Evolutionary conservation across 148 eudicot genomes (phyloP), one percentile per base, ranked within the genome.

Genomic region (Linanthus parryae): DNA sequence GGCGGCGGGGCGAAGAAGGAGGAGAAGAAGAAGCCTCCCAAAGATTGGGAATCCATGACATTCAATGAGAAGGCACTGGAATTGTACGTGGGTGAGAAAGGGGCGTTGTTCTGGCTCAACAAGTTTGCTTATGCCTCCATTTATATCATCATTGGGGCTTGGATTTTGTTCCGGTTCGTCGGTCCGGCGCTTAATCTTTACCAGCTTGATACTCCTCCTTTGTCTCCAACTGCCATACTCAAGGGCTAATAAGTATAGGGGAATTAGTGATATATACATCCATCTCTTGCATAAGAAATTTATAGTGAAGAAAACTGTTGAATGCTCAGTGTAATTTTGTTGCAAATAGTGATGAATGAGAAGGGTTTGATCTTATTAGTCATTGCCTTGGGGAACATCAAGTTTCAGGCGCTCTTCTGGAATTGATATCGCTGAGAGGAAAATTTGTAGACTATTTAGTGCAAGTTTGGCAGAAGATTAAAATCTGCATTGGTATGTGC

Each of bases 121-220:
- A 88, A 88, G 49, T 88, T 83, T 76, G 92, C 96, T 7, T 88
- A 88, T 59, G 96, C 96, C 13, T 83, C 92, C 0, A 88, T 88
- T 24, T 88, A 44, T 30, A 76, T 88, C 0, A 62, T 83, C 0
- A 83, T 88, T 46, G 96, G 88, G 36, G 96, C 67, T 50, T 88
- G 96, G 96, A 78, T 88, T 21, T 17, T 81, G 66, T 88, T 88
- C 58, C 70, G 96, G 46, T 88, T 88, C 52, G 92, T 88, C 1
- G 96, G 96, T 2, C 96, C 96, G 13, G 67, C 96, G 0, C 68
- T 88, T 0, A 78, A 88, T 48, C 71, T 88, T 49, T 88, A 88
- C 33, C 96, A 88, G 66, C 79, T 88, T 5, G 96, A 88, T 39
- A 0, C 96, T 17, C 78, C 85, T 46, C 92, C 92, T 3, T 63